Evolutionary conservation across 768 basidiomycete species (phyloP).

Genomic region (Lactifluus echinatus): DNA sequence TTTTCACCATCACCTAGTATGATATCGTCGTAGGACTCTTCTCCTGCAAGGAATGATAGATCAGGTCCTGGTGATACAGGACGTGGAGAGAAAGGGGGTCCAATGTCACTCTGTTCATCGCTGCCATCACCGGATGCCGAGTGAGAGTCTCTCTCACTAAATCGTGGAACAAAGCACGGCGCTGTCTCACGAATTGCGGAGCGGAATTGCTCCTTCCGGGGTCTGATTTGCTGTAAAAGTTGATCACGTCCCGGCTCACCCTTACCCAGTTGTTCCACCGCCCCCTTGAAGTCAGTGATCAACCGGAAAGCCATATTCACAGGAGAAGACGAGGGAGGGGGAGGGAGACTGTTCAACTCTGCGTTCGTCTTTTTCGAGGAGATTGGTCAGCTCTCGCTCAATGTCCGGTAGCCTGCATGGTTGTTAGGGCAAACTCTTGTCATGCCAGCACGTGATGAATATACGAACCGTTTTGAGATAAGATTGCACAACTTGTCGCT

Average conservation of each 20-base stretch:
- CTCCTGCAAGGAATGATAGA: slow-evolving; percentile 20
- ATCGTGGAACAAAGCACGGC: slow-evolving; percentile 7
- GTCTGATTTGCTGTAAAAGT: slow-evolving; percentile 1
- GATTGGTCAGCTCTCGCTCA: slow-evolving; percentile 44
- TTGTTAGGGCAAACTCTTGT: not conserved
- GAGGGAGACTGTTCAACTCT: slow-evolving; percentile 33
- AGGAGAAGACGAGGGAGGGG: slow-evolving; percentile 46
- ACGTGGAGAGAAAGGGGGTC: too few relatives aligned
- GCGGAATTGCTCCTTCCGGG: not conserved
- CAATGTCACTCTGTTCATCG: too few relatives aligned
- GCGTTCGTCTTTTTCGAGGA: slow-evolving; percentile 35
- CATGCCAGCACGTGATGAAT: too few relatives aligned
- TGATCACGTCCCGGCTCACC: not conserved
- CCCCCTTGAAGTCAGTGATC: slow-evolving; percentile 39
- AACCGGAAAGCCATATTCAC: slow-evolving; percentile 45
- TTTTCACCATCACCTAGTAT: slow-evolving; percentile 6
- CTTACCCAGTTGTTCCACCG: not conserved
- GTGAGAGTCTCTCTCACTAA: too few relatives aligned
- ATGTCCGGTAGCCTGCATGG: slow-evolving; percentile 50
- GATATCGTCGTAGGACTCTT: slow-evolving; percentile 15
- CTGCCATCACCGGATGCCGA: too few relatives aligned
- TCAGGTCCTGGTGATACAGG: not conserved
- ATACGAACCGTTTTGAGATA: slow-evolving; percentile 47
- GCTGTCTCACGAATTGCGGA: not conserved
- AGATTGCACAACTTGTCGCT: slow-evolving; percentile 54